Conservation (phyloP, 2,329 filamentous ascomycete genomes). For the Emydomyces testavorans region DNA sequence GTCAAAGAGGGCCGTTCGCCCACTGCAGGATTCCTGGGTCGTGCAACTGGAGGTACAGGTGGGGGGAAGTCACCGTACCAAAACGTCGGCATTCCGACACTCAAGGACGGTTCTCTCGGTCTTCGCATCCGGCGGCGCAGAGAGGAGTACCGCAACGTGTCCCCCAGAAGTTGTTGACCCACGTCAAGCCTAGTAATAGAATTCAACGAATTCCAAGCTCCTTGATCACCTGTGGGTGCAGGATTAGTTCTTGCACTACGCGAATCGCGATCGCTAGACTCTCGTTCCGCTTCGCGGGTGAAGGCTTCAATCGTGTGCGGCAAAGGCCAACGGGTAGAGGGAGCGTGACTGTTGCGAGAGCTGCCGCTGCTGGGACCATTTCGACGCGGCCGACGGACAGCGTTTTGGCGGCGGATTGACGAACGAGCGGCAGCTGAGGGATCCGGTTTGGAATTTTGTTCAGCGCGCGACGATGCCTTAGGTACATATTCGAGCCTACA, state of each 20-base stretch:
- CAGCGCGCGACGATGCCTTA: conserved; percentile 5
- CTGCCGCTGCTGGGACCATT: conserved; percentile 15
- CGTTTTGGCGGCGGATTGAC: conserved; percentile 44
- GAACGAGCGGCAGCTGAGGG: conserved; percentile 44
- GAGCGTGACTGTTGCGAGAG: conserved; percentile 22
- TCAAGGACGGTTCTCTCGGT: conserved; percentile 27
- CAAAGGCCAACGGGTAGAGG: conserved; percentile 23
- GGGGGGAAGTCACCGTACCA: conserved; percentile 21
- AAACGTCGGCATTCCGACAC: conserved; percentile 24
- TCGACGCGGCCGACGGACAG: conserved; percentile 9
- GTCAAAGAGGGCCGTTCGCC: conserved; percentile 25
- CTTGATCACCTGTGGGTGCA: conserved; percentile 8
- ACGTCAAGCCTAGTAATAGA: conserved; percentile 25
- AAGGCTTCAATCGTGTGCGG: conserved; percentile 24
- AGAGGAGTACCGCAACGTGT: conserved; percentile 27
- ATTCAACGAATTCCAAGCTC: conserved; percentile 19
- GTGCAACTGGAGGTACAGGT: neutral
- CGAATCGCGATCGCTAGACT: conserved; percentile 17
- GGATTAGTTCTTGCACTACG: neutral
- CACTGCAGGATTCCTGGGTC: conserved; percentile 2
- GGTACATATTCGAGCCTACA: conserved; percentile 12
- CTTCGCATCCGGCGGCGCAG: conserved; percentile 28
- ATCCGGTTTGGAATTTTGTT: conserved; percentile 36
- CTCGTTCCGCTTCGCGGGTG: conserved; percentile 21
- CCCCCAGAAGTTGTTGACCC: conserved; percentile 26